phyloP scores from a whole-genome alignment of 495 filamentous ascomycete species.

The Beverwykella pulmonaria region DNA sequence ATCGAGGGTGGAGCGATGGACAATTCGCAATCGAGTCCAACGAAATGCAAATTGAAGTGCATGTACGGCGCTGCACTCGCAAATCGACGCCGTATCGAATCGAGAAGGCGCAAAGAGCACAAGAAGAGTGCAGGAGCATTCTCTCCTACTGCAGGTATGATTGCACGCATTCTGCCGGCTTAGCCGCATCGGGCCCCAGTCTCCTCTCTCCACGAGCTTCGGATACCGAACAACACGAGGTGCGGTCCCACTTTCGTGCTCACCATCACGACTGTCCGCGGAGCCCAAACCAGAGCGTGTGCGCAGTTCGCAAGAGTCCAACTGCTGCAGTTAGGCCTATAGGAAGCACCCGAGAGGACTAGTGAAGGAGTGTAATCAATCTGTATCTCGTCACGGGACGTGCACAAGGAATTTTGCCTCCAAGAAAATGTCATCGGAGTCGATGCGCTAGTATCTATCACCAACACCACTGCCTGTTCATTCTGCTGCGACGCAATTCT shows the following conservation, averaged over 20 bases:
- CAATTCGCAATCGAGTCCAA: background rate
- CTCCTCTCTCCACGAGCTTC: constrained; percentile 14
- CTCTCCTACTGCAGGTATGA: background rate
- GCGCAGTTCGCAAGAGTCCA: background rate
- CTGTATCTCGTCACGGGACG: background rate
- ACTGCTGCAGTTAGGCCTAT: constrained; percentile 1
- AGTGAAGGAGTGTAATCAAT: background rate
- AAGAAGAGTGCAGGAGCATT: background rate
- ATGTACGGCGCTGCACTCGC: background rate
- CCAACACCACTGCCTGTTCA: constrained; percentile 27
- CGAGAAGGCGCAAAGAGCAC: background rate
- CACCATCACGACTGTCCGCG: background rate
- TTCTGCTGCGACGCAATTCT: background rate
- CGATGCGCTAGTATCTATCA: background rate
- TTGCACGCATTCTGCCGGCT: constrained; percentile 14
- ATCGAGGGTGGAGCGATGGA: background rate
- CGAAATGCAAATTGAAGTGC: background rate
- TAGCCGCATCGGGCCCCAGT: constrained; percentile 6
- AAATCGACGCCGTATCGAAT: constrained; percentile 1
- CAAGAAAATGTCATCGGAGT: background rate
- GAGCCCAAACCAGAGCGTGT: background rate
- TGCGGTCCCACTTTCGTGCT: background rate
- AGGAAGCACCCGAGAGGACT: background rate
- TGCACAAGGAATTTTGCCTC: background rate
- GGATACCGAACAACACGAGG: constrained; percentile 20